These are phyloP conservation scores for Penicillium arizonense DNA, from an alignment of 495 filamentous ascomycete genomes.

Conservation along the genomic window DNA sequence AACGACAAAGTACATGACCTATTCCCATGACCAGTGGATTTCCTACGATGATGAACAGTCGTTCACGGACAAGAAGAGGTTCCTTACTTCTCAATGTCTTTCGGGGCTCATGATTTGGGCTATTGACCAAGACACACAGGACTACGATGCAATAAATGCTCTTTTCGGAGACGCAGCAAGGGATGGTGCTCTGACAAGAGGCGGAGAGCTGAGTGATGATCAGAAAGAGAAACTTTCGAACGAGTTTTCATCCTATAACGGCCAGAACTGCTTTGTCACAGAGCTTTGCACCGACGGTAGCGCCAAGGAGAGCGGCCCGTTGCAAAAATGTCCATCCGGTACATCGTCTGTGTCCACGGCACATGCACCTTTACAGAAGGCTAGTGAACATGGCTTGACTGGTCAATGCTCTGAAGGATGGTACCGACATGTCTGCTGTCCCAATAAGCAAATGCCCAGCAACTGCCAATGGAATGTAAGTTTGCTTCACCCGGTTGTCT, in stretches of 20 bases:
- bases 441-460: slow-evolving; percentile 20
- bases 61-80: slow-evolving; percentile 9
- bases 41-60: slow-evolving; percentile 41
- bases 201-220: no score
- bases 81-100: slow-evolving; percentile 9
- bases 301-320: not conserved
- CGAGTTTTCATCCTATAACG: no score
- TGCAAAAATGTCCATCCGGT: not conserved
- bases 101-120: slow-evolving; percentile 31
- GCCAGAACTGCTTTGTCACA: no score
- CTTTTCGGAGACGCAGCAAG: no score
- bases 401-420: slow-evolving; percentile 18
- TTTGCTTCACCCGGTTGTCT: no score
- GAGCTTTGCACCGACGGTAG: not conserved
- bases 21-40: slow-evolving; percentile 36
- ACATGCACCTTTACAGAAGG: not conserved
- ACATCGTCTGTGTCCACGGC: not conserved
- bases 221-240: no score
- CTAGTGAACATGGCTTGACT: not conserved
- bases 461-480: slow-evolving; percentile 27
- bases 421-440: slow-evolving; percentile 35
- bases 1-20: no score
- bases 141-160: no score
- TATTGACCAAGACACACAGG: slow-evolving; percentile 11
- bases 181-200: no score